These are phyloP conservation scores for Chaetomium cochliodes DNA, from an alignment of 495 filamentous ascomycete genomes.

Conservation along the genomic window DNA sequence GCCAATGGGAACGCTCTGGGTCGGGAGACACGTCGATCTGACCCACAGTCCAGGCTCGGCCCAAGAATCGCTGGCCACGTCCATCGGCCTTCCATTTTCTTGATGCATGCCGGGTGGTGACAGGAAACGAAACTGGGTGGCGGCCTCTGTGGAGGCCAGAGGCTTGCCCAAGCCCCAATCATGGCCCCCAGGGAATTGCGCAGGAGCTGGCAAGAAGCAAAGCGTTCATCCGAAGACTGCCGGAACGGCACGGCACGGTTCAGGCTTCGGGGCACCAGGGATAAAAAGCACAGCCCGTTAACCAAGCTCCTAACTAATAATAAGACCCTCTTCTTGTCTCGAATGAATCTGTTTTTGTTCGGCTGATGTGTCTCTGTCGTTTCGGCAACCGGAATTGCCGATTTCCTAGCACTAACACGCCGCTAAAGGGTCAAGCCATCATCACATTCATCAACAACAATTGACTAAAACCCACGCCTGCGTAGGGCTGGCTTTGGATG, in stretches of 20 bases:
- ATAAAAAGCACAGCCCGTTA: slow-evolving; percentile 4
- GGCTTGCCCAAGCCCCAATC: too few relatives aligned
- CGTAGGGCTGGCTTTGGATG: slow-evolving; percentile 14
- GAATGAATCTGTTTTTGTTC: not conserved
- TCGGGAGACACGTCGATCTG: slow-evolving; percentile 19
- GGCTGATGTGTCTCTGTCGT: not conserved
- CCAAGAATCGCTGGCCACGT: slow-evolving; percentile 18
- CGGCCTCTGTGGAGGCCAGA: slow-evolving; percentile 18
- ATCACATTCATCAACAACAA: too few relatives aligned
- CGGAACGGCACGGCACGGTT: slow-evolving; percentile 17
- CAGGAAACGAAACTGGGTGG: slow-evolving; percentile 20
- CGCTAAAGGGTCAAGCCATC: too few relatives aligned
- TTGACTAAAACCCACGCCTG: not conserved
- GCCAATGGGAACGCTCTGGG: slow-evolving; percentile 19
- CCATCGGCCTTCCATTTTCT: slow-evolving; percentile 4
- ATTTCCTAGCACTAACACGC: too few relatives aligned
- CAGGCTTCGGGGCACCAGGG: slow-evolving; percentile 1
- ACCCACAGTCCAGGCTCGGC: slow-evolving; percentile 14
- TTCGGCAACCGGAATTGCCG: not conserved
- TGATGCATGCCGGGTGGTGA: slow-evolving; percentile 8
- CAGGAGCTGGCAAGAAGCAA: slow-evolving; percentile 4
- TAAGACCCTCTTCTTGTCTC: not conserved
- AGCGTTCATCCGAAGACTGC: slow-evolving; percentile 17
- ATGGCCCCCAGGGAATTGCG: too few relatives aligned
- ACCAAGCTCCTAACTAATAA: not conserved